Base-by-base conservation (phyloP, 805 yeast genomes). In the Ogataea nonfermentans region DNA sequence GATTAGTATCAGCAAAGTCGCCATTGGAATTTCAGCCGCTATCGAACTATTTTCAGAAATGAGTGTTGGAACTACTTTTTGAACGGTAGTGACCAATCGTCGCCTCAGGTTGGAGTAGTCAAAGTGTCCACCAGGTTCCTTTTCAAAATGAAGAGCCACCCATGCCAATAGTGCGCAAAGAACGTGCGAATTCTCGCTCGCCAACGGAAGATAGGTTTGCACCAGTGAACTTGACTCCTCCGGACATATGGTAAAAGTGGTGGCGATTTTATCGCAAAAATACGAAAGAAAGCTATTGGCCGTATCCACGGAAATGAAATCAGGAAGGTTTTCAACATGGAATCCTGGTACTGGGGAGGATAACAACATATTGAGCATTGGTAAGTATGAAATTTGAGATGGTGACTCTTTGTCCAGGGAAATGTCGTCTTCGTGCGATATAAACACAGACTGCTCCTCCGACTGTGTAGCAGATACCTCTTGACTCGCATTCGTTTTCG, bases 121-220 rank as follows among this genome's bases (percentile, higher is more conserved):
- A 9, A 9, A 17, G 13, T 13, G 27, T 12, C 43, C 39, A 11
- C 9, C 28, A 6, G 28, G 6, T 6, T 12, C 29, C 24, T 34
- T 36, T 24, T 36, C 41, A 36, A 41, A 24, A 32, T 41, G 41
- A 5, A 41, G 20, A 14, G 44, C 20, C 4, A 36, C 41, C 44
- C 44, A 41, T 3, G 44, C 37, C 17, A 41, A 25, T 20, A 41
- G 22, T 6, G 37, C 31, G 19, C 25, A 36, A 9, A 41, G 17
- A 30, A 41, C 44, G 28, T 36, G 16, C 4, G 31, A n/a, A 26
- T 32, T 41, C 16, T 36, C 30, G 3, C 9, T 27, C 2, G 44
- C 44, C 14, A 41, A 24, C 6, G 44, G 44, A 9, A 41, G n/a
- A 24, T 41, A 41, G 3, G 44, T 41, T 14, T 31, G 29, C 9